phyloP scores from a whole-genome alignment of 2,329 filamentous ascomycete species.

The Tolypocladium ovalisporum region DNA sequence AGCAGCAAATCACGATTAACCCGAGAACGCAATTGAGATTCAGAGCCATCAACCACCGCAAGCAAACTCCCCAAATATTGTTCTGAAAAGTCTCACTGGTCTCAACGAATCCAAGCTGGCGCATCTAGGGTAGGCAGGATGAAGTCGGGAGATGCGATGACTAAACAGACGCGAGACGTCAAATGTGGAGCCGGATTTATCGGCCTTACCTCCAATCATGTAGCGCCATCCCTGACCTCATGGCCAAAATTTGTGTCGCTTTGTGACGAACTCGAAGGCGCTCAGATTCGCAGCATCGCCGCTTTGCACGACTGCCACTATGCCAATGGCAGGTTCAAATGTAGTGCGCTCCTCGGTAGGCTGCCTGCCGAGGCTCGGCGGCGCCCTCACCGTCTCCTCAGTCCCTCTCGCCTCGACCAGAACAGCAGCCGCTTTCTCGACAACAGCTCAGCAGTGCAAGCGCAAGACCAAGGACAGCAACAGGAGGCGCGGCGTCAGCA shows the following conservation, averaged over 20 bases:
- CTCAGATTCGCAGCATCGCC: background rate
- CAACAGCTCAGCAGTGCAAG: slow-evolving; percentile 37
- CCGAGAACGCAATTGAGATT: too few species aligned
- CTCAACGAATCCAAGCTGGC: background rate
- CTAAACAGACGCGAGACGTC: background rate
- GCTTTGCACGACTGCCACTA: background rate
- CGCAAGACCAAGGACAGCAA: slow-evolving; percentile 60
- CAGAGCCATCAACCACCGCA: too few species aligned
- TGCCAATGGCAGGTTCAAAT: slow-evolving; percentile 18
- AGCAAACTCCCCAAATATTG: too few species aligned
- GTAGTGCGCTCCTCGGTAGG: slow-evolving; percentile 15
- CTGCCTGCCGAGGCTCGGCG: slow-evolving; percentile 7
- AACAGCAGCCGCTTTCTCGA: slow-evolving; percentile 36
- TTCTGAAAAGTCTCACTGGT: too few species aligned
- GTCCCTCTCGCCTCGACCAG: slow-evolving; percentile 5
- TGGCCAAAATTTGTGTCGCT: slow-evolving; percentile 1
- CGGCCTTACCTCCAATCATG: background rate
- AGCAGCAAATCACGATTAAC: too few species aligned
- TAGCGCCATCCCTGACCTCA: background rate
- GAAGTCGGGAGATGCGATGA: background rate
- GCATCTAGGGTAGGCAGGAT: background rate
- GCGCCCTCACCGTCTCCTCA: slow-evolving; percentile 2
- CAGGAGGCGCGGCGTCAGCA: slow-evolving; percentile 70
- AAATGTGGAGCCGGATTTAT: background rate
- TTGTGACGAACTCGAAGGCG: background rate